A percentile compares a stretch with the other conserved stretches of the same genome.
Conservation (phyloP, 73 alveolate species). For the Diophrys appendiculata region DNA sequence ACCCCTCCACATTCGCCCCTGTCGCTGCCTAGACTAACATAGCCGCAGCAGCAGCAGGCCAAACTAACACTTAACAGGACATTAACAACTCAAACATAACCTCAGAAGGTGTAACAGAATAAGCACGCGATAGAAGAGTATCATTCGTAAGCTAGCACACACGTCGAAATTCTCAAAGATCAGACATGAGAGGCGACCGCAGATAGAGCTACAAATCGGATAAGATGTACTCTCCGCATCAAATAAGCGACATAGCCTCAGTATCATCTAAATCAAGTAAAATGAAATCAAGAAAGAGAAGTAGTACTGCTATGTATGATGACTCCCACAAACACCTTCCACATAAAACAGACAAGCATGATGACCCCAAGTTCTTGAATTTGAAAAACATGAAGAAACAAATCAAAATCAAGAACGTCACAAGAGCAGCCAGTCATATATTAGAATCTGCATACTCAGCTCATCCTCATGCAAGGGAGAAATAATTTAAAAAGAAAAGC, state of each 20-base stretch:
- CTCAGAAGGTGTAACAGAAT: no score
- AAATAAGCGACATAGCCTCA: neutral
- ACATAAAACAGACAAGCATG: neutral
- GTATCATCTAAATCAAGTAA: neutral
- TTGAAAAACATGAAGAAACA: neutral
- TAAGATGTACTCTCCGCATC: neutral
- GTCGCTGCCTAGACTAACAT: no score
- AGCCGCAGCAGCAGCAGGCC: no score
- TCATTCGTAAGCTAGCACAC: neutral
- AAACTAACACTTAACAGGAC: no score
- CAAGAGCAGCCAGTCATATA: neutral
- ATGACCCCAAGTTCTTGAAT: neutral
- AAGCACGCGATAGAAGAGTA: neutral
- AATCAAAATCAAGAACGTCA: neutral
- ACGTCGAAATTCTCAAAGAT: neutral
- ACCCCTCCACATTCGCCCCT: no score
- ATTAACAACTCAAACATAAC: no score
- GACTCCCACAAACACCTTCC: neutral
- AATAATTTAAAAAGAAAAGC: no score
- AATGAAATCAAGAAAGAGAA: neutral
- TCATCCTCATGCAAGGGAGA: neutral
- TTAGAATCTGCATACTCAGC: neutral
- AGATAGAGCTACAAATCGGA: neutral
- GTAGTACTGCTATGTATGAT: neutral
- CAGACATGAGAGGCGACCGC: neutral